These are phyloP conservation scores for Acrodontium crateriforme DNA, from an alignment of 2,329 filamentous ascomycete genomes.

Conservation along the genomic window DNA sequence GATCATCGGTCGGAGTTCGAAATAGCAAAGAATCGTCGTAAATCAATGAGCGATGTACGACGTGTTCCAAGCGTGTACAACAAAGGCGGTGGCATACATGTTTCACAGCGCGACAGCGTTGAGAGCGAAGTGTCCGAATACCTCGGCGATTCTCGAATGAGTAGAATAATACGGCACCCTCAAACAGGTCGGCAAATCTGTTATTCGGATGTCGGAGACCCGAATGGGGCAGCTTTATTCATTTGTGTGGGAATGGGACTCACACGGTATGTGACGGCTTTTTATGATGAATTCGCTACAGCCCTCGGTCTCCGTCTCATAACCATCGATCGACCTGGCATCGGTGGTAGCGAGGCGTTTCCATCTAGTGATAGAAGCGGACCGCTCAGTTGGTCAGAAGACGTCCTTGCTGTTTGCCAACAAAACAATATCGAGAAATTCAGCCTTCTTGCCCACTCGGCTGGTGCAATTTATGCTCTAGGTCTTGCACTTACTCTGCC, in stretches of 20 bases:
- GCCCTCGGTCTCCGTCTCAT: constrained; percentile 82
- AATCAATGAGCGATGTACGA: constrained; percentile 21
- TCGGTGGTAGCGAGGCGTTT: constrained; percentile 82
- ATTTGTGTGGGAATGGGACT: constrained; percentile 97
- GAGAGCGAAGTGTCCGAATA: constrained; percentile 81
- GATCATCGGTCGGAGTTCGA: constrained; percentile 15
- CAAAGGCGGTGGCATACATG: no score
- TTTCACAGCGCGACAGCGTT: constrained; percentile 62
- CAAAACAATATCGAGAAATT: constrained; percentile 87
- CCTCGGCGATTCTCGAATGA: constrained; percentile 67
- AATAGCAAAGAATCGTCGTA: constrained; percentile 15
- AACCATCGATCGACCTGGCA: constrained; percentile 83
- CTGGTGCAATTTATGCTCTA: constrained; percentile 93
- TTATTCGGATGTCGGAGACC: constrained; percentile 92
- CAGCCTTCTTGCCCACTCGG: constrained; percentile 88
- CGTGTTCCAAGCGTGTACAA: no score
- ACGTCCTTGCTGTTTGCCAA: constrained; percentile 89
- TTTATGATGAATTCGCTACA: constrained; percentile 88
- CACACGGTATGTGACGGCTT: constrained; percentile 88
- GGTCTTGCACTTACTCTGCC: constrained; percentile 92
- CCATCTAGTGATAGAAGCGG: constrained; percentile 62
- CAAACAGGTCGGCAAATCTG: constrained; percentile 79
- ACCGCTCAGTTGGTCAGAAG: constrained; percentile 84
- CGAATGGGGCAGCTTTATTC: constrained; percentile 80
- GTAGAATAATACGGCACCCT: constrained; percentile 76